phyloP scores from a whole-genome alignment of 2,329 filamentous ascomycete genomes.

The Elsinoe australis region DNA sequence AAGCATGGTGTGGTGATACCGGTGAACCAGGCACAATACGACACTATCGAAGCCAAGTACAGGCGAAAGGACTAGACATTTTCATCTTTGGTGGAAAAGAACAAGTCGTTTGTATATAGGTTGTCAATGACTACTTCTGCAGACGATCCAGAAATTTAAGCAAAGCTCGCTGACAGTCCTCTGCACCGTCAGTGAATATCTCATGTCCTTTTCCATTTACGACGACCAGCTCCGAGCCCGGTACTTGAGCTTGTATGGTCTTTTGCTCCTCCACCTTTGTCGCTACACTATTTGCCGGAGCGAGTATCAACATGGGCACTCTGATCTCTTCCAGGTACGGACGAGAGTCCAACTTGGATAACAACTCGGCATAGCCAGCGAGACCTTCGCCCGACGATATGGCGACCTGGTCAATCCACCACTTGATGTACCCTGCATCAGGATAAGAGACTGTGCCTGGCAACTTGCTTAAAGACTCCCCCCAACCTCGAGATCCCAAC shows the following conservation, averaged over 20 bases:
- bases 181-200: constrained; percentile 29
- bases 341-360: constrained; percentile 29
- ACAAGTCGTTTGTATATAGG: too few species aligned
- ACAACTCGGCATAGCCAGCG: constrained; percentile 31
- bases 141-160: constrained; percentile 36
- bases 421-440: constrained; percentile 27
- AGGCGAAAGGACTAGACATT: not conserved
- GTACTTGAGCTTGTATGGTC: constrained; percentile 21
- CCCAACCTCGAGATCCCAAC: constrained; percentile 31
- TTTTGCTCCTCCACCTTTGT: constrained; percentile 28
- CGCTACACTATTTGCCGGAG: constrained; percentile 31
- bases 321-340: constrained; percentile 27
- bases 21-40: constrained; percentile 20
- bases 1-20: constrained; percentile 21
- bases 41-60: constrained; percentile 19
- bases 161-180: constrained; percentile 26
- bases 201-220: constrained; percentile 30
- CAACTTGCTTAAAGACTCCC: constrained; percentile 26
- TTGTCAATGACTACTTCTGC: constrained; percentile 6
- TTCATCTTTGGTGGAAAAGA: not conserved
- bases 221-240: constrained; percentile 24
- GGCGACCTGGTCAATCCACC: constrained; percentile 29
- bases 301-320: constrained; percentile 30
- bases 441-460: constrained; percentile 28
- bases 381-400: constrained; percentile 29